phyloP scores from a whole-genome alignment of 495 filamentous ascomycete genomes.

The Aspergillus hancockii region DNA sequence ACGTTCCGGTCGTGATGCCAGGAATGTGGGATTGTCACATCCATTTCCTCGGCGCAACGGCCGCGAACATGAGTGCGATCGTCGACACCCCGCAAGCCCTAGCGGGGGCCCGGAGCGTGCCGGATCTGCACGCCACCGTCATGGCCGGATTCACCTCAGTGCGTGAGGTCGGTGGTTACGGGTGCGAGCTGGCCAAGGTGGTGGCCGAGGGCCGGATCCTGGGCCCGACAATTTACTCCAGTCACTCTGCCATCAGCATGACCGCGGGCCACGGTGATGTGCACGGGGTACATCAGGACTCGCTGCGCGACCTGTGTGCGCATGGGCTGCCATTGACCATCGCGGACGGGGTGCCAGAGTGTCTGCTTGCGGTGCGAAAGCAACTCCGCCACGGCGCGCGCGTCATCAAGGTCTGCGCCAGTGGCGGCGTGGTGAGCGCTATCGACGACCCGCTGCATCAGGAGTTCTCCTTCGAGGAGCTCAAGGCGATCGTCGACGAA shows the following conservation, averaged over 20 bases:
- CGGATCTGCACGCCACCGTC: conserved; percentile 41
- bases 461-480: conserved; percentile 53
- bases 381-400: conserved; percentile 51
- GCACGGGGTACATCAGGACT: conserved; percentile 34
- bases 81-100: conserved; percentile 16
- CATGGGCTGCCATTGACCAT: conserved; percentile 29
- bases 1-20: conserved; percentile 49
- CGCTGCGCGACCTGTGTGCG: conserved; percentile 30
- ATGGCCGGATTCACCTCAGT: conserved; percentile 55
- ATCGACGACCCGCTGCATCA: conserved; percentile 47
- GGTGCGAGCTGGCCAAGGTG: conserved; percentile 41
- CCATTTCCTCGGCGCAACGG: conserved; percentile 37
- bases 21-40: conserved; percentile 56
- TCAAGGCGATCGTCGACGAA: conserved; percentile 50
- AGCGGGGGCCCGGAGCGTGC: conserved; percentile 39
- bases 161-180: conserved; percentile 49
- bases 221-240: conserved; percentile 51
- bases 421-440: conserved; percentile 47
- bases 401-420: conserved; percentile 52
- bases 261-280: conserved; percentile 52
- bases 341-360: conserved; percentile 51
- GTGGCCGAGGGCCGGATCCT: conserved; percentile 47
- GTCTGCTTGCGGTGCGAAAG: conserved; percentile 44
- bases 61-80: conserved; percentile 9
- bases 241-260: conserved; percentile 40